Evolutionary conservation across 768 basidiomycete species (phyloP), one percentile per base, ranked within the genome.

Genomic region (Mycena vulgaris): DNA sequence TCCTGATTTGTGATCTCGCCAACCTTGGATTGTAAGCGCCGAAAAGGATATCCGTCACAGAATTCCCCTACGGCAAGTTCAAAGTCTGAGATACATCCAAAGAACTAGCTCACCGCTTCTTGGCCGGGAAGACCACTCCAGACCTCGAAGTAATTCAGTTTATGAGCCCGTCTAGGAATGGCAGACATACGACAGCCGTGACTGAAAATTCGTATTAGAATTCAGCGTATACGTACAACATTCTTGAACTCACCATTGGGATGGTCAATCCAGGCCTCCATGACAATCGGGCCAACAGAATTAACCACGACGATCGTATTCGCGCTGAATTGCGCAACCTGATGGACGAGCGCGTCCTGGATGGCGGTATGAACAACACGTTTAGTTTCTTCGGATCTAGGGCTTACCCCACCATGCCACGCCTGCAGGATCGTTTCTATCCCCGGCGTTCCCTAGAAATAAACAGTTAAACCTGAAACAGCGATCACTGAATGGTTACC

Each of bases 271-370:
- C 90, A 91, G 23, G 84, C 70, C 77, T 91, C 88, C 78, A 87
- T 79, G 30, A 83, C 81, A 51, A 91, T 86, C 1, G 88, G 85
- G 0, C 92, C 92, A 48, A 92, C 90, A 17, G 86, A 85, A 76
- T 93, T 89, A 3, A 92, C 84, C 11, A 93, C 86, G 42, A 93
- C 92, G 37, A 94, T 83, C 2, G 90, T 91, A 73, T 88, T 86
- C 27, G 83, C 75, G 74, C 88, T 90, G 28, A 81, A 80, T 40
- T 79, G 78, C 2, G 92, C 90, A 25, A 89, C 89, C 42, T 80
- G 80, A 30, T 82, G 75, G 17, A 90, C 83, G 62, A 89, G 76
- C 27, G 85, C 81, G 75, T 87, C 80, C 84, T 86, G 37, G n/a
- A n/a, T n/a, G n/a, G n/a, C n/a, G n/a, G n/a, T n/a, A n/a, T n/a